phyloP scores from a whole-genome alignment of 2,329 filamentous ascomycete species.

The Botrytis hyacinthi region DNA sequence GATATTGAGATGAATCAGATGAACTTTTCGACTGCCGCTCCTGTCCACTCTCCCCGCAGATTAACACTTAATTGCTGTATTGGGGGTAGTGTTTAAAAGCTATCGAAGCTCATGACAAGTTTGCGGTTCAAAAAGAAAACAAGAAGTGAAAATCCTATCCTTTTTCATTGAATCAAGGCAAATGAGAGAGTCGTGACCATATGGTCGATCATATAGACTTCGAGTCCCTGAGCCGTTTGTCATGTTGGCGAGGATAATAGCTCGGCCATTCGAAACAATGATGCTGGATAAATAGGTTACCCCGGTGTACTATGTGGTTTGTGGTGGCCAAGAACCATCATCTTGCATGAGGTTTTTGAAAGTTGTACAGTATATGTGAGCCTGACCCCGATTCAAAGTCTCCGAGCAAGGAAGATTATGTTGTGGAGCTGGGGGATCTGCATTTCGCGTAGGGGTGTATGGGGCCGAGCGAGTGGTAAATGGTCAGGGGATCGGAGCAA shows the following conservation, averaged over 20 bases:
- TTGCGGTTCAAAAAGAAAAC: background rate
- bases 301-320: background rate
- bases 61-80: slow-evolving; percentile 1
- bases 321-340: slow-evolving; percentile 12
- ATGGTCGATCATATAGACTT: background rate
- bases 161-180: background rate
- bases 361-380: background rate
- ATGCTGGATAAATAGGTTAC: slow-evolving; percentile 3
- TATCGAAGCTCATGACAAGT: background rate
- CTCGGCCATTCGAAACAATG: slow-evolving; percentile 2
- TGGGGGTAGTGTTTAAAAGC: background rate
- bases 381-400: slow-evolving; percentile 2
- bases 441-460: background rate
- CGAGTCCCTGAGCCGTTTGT: background rate
- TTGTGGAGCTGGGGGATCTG: background rate
- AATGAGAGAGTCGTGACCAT: background rate
- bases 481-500: background rate
- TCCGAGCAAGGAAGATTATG: slow-evolving; percentile 7
- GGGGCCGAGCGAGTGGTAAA: slow-evolving; percentile 1
- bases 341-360: slow-evolving; percentile 10
- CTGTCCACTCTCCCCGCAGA: slow-evolving; percentile 1
- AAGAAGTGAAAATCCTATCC: background rate
- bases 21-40: background rate
- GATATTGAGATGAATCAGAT: slow-evolving; percentile 13
- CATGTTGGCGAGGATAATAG: background rate